Evolutionary conservation across 2,329 filamentous ascomycete genomes (phyloP).

Genomic region (Lomentospora prolificans): DNA sequence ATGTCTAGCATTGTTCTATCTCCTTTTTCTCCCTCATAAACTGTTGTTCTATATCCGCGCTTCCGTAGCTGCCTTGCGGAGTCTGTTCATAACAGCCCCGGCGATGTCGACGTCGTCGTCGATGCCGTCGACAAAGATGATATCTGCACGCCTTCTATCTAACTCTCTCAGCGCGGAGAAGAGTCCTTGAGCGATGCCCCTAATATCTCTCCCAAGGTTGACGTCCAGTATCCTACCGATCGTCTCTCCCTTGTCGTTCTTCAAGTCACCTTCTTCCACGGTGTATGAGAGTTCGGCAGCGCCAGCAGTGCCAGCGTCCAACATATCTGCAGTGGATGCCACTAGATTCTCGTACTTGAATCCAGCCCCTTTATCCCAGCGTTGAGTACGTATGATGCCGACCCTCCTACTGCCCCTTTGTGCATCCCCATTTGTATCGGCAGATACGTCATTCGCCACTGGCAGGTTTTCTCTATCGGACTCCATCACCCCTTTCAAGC

Average conservation of each 20-base stretch:
- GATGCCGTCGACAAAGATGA: constrained; percentile 88
- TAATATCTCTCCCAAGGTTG: constrained; percentile 58
- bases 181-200: constrained; percentile 71
- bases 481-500: constrained; percentile 24
- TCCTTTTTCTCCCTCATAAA: not conserved
- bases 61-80: constrained; percentile 65
- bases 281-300: constrained; percentile 21
- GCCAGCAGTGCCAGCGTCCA: constrained; percentile 17
- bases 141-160: constrained; percentile 66
- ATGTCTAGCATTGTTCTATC: too few species aligned
- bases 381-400: constrained; percentile 45
- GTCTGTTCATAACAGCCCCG: constrained; percentile 75
- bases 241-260: constrained; percentile 20
- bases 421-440: constrained; percentile 8
- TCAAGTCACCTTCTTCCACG: constrained; percentile 30
- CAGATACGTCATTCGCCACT: constrained; percentile 14
- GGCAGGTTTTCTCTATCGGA: constrained; percentile 23
- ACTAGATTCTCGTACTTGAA: constrained; percentile 17
- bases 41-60: constrained; percentile 35
- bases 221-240: constrained; percentile 54
- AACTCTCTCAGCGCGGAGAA: constrained; percentile 82
- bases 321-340: constrained; percentile 17
- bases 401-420: constrained; percentile 22
- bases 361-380: constrained; percentile 38
- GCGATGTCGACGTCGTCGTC: constrained; percentile 70